Evolutionary conservation across 2,329 filamentous ascomycete genomes (phyloP), one percentile per base, ranked within the genome.

Genomic region (Fusarium sp.): DNA sequence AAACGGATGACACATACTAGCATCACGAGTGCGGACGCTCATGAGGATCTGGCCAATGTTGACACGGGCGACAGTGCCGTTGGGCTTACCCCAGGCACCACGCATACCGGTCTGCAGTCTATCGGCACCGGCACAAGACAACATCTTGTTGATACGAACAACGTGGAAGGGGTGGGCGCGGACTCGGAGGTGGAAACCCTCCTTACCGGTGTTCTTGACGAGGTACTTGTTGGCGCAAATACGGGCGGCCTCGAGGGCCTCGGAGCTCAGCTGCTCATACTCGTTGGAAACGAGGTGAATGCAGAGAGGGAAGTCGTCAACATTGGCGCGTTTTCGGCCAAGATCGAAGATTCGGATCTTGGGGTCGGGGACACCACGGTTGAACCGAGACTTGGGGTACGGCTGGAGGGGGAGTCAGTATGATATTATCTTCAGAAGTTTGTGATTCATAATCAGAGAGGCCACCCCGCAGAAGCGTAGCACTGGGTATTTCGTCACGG

Each of bases 81-180:
- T 97, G 86, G 96, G 96, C 93, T 99, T 99, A 85, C 96, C 96
- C 92, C 95, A 99, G 82, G 96, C 96, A 92, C 96, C 96, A 93
- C 96, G 96, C 96, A 99, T 99, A 91, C 96, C 96, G 81, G 96
- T 99, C 89, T 99, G 96, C 87, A 99, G 91, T 93, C 96, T 95
- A 98, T 99, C 96, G 92, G 96, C 96, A 91, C 96, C 96, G 84
- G 96, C 96, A 88, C 96, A 99, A 85, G 96, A 98, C 94, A 99
- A 96, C 96, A 99, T 99, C 94, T 99, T 99, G 95, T 99, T 99
- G 95, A 99, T 99, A 88, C 96, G 96, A 91, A 99, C 93, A 88
- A 99, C 96, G 91, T 99, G 96, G 94, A 94, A 99, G 79, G 96
- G 96, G 91, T 99, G 96, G 84, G 95, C 95, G 85, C 96, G 91